Evolutionary conservation across 148 eudicot genomes (phyloP).

Genomic region (Arctostaphylos glauca): DNA sequence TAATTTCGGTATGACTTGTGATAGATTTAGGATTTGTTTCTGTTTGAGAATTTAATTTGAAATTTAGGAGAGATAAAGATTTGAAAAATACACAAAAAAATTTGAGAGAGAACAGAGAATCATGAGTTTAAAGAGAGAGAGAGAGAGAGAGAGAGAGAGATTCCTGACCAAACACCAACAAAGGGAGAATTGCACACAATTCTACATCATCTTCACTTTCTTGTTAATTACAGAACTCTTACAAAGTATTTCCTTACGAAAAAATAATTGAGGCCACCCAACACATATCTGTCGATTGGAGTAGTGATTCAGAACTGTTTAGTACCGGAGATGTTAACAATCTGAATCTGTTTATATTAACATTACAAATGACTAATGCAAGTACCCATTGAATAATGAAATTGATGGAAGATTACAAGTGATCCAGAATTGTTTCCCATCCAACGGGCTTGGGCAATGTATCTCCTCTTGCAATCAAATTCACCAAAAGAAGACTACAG

Average conservation of each 20-base stretch:
- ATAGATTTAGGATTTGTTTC: too few relatives aligned
- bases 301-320: too few relatives aligned
- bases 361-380: background rate
- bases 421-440: background rate
- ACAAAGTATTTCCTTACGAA: background rate
- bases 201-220: background rate
- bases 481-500: background rate
- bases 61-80: too few relatives aligned
- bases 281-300: background rate
- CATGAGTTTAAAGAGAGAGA: too few relatives aligned
- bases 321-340: background rate
- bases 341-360: background rate
- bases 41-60: too few relatives aligned
- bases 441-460: background rate
- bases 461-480: constrained; percentile 11
- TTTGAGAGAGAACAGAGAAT: too few relatives aligned
- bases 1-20: too few relatives aligned
- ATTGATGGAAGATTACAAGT: background rate
- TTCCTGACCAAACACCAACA: background rate
- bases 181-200: background rate
- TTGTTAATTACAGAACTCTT: background rate
- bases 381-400: too few relatives aligned
- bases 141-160: too few relatives aligned
- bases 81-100: too few relatives aligned
- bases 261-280: background rate